Base-by-base conservation (phyloP, 495 filamentous ascomycete genomes). In the Penicillium silybi region DNA sequence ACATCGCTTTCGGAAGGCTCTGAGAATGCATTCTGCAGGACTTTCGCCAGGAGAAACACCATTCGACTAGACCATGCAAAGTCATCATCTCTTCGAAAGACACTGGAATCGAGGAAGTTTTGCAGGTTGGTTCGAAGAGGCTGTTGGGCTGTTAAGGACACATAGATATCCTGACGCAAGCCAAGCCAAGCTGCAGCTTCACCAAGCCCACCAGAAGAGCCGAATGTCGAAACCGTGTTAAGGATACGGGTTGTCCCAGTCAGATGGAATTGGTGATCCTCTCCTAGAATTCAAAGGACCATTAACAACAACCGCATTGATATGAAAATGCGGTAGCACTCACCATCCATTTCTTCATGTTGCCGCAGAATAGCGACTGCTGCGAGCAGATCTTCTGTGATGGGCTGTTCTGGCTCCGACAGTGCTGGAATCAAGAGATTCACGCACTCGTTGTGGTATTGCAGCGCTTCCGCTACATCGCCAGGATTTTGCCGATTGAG, bases 131-230 rank as follows among this genome's bases (percentile, higher is more conserved):
- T 62, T 23, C 58, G 53, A 3, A 68, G 44, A 17, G 63, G 60
- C 22, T 48, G 57, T 44, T 64, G 65, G 2, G 57, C 55, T 10
- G 56, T 68, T 13, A 68, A 44, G 0, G 63, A 65, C 1, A 68
- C 51, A 43, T 66, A 62, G 8, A 68, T 63, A 19, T 66, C 65
- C 23, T 68, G 57, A 15, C 65, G 60, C 13, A 68, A 47, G 50
- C 65, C 66, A 8, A 68, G 46, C 65, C 65, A 66, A n/a, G 65
- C 65, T 8, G 65, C 63, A 25, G 63, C 65, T 32, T 68, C 65
- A 1, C 63, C 62, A 10, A 68, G 34, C 13, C 65, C 63, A 22
- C 65, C 63, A 0, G 56, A 62, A 6, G 62, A 65, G 8, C 65
- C 65, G 23, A 65, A 64, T 0, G 52, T 57, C 5, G 60, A 62